Percentiles rank a stretch among this genome's conserved stretches.
Conservation (phyloP, 148 eudicot genomes). For the Fagopyrum tataricum region DNA sequence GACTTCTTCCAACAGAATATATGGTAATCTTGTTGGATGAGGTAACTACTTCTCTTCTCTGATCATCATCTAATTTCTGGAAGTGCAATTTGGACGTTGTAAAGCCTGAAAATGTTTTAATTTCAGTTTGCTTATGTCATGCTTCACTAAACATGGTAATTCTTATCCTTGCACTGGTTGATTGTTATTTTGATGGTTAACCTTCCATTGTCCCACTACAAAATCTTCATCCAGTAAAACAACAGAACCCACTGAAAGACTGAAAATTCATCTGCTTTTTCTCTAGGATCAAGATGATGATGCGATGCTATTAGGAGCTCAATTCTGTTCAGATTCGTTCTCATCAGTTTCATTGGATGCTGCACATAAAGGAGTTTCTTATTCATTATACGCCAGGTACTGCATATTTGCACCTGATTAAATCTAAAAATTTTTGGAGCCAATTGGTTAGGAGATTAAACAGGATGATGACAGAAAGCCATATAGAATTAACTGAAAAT, state of each 20-base stretch:
- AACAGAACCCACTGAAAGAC: not conserved
- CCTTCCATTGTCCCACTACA: not conserved
- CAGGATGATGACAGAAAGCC: not conserved
- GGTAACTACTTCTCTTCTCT: constrained; percentile 33
- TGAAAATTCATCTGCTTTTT: not conserved
- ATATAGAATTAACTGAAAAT: not conserved
- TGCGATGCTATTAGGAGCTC: constrained; percentile 89
- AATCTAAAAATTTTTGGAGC: not conserved
- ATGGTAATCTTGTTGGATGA: constrained; percentile 79
- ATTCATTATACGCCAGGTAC: constrained; percentile 84
- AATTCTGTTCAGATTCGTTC: constrained; percentile 85
- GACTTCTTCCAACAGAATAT: constrained; percentile 92
- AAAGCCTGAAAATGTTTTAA: not conserved
- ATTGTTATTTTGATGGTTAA: not conserved
- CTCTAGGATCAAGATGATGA: constrained; percentile 93
- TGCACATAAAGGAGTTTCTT: constrained; percentile 49
- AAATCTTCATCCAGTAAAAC: not conserved
- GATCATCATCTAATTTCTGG: not conserved
- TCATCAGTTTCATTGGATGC: constrained; percentile 61
- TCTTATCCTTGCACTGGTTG: not conserved
- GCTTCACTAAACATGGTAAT: not conserved
- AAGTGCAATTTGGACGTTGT: not conserved
- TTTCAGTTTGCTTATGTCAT: not conserved
- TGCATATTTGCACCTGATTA: not conserved
- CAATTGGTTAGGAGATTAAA: not conserved